phyloP scores from a whole-genome alignment of 257 asterid species.

The Nicotiana knightiana region DNA sequence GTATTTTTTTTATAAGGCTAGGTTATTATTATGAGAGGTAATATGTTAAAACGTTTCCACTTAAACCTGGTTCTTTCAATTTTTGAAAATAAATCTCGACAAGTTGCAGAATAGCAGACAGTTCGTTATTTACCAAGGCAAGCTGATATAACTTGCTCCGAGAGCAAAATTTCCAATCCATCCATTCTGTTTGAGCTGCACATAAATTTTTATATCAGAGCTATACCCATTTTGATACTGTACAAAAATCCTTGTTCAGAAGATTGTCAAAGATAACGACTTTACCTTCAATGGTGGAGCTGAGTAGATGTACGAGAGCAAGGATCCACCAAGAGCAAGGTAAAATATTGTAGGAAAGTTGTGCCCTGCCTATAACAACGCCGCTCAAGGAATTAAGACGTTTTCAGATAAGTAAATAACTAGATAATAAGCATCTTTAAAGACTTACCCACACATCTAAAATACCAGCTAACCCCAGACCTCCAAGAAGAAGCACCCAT shows the following conservation, averaged over 20 bases:
- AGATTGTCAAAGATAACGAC: constrained; percentile 12
- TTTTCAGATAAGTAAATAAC: constrained; percentile 3
- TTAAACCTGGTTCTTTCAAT: not conserved
- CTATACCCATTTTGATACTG: constrained; percentile 1
- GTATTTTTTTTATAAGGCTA: not conserved
- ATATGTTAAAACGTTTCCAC: not conserved
- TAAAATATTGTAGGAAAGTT: constrained; percentile 69
- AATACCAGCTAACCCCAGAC: constrained; percentile 78
- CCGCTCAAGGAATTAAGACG: not conserved
- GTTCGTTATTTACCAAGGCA: constrained; percentile 65
- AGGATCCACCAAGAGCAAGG: constrained; percentile 94
- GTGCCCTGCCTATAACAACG: constrained; percentile 75
- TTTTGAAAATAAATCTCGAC: not conserved
- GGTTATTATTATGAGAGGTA: not conserved
- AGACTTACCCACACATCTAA: constrained; percentile 90
- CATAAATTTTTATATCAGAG: not conserved
- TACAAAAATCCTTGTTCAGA: not conserved
- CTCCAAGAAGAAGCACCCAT: constrained; percentile 92
- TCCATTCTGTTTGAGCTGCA: constrained; percentile 96
- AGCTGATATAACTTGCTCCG: constrained; percentile 93
- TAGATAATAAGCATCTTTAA: constrained; percentile 9
- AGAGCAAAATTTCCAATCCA: constrained; percentile 97
- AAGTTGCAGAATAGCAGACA: constrained; percentile 15
- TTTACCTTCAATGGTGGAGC: constrained; percentile 95
- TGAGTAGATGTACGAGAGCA: constrained; percentile 91